These are phyloP conservation scores for Syncephalastrum monosporum DNA, from an alignment of 371 early-diverging fungal species.

Conservation along the genomic window DNA sequence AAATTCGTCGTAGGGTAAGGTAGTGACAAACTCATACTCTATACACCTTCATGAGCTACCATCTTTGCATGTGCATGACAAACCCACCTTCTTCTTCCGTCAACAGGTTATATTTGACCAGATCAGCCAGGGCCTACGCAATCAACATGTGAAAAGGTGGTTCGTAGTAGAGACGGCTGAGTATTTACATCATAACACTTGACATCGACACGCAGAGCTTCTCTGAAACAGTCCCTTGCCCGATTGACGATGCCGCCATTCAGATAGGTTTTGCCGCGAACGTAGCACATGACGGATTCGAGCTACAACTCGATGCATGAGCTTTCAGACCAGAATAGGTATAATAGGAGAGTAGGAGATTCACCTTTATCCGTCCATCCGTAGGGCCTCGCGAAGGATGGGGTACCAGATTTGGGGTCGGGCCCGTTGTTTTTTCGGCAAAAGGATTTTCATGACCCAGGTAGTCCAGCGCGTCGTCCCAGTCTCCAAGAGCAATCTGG, in stretches of 20 bases:
- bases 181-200: conserved; percentile 62
- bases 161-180: not conserved
- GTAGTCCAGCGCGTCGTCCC: conserved; percentile 55
- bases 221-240: conserved; percentile 65
- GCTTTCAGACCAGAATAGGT: not conserved
- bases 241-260: conserved; percentile 45
- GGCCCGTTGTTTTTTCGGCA: conserved; percentile 20
- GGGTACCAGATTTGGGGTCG: conserved; percentile 2
- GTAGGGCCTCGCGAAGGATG: too few relatives aligned
- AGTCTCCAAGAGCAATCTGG: conserved; percentile 59
- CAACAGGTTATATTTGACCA: conserved; percentile 61
- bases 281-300: conserved; percentile 65
- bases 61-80: not conserved
- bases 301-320: conserved; percentile 35
- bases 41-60: conserved; percentile 2
- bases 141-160: conserved; percentile 4
- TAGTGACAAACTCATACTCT: conserved; percentile 62
- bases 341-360: not conserved
- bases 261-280: conserved; percentile 60
- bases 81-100: conserved; percentile 58
- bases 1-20: conserved; percentile 54
- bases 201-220: conserved; percentile 64
- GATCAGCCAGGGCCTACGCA: conserved; percentile 56
- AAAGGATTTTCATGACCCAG: conserved; percentile 59
- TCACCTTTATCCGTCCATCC: conserved; percentile 12